These are phyloP conservation scores for Hexamita inflata DNA, from an alignment of 208 protist species.

Conservation along the genomic window DNA sequence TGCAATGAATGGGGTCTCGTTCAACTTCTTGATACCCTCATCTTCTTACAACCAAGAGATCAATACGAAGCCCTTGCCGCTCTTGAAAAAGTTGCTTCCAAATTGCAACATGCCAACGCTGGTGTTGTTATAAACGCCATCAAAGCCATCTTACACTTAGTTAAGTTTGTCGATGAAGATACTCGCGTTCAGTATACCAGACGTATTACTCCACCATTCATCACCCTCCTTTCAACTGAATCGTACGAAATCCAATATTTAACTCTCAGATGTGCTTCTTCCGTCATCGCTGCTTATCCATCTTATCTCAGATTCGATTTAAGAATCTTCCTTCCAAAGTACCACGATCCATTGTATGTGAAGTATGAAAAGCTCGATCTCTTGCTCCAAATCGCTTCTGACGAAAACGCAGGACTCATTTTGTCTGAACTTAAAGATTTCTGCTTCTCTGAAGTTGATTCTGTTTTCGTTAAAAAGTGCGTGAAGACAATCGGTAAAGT, in stretches of 20 bases:
- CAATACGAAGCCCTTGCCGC: background rate
- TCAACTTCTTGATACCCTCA: background rate
- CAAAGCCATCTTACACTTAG: background rate
- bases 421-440: background rate
- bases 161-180: constrained; percentile 3
- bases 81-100: constrained; percentile 40
- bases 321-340: constrained; percentile 35
- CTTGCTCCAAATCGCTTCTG: constrained; percentile 23
- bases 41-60: background rate
- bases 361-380: constrained; percentile 44
- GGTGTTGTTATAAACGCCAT: background rate
- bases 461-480: background rate
- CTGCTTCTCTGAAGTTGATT: background rate
- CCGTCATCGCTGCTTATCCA: background rate
- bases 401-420: background rate
- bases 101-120: background rate
- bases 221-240: constrained; percentile 50
- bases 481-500: background rate
- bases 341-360: constrained; percentile 43
- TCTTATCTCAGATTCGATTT: background rate
- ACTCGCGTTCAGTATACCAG: background rate
- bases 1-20: constrained; percentile 56
- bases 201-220: background rate
- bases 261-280: constrained; percentile 14
- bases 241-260: constrained; percentile 36